Evolutionary conservation across 2,329 filamentous ascomycete species (phyloP), one percentile per base, ranked within the genome.

Genomic region (Alternaria infectoria): DNA sequence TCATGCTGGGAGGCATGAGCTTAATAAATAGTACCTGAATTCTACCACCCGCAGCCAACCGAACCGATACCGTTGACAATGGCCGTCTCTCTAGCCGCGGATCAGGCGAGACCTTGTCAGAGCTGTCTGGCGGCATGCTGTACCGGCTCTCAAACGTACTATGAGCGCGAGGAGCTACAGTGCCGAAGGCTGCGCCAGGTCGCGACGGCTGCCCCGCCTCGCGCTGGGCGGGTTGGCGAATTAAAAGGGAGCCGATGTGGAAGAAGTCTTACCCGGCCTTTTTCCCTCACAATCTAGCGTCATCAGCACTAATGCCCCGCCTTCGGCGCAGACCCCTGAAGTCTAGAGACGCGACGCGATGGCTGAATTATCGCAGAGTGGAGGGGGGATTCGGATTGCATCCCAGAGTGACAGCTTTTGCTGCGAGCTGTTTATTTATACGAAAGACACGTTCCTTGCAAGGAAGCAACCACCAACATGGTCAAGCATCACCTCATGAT

Each of bases 401-500:
- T 62, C 21, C 10, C 19, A 12, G 50, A 9, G n/a, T 26, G 10
- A 28, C 21, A 23, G 36, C 19, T 57, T 36, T 28, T 54, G 51
- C 21, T 45, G 50, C 61, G 5, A 43, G 11, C 28, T 40, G 36
- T 23, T 30, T 57, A 45, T 44, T 36, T 15, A 26, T 25, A n/a
- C 21, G 21, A 17, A 43, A 43, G 21, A 52, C 30, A 44, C 26
- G 15, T 47, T 8, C 43, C 28, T 46, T 51, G 13, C 13, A 55
- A 55, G n/a, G 26, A 57, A 54, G 30, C 49, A 40, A 49, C 47
- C 28, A 50, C 49, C 68, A 68, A 47, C 44, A 77, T 75, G 74
- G 95, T 95, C 90, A 89, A 92, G 77, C 93, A 97, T 80, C 92
- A 96, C 83, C 85, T 97, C 77, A 96, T 97, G 91, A 89, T 95